Evolutionary conservation across 2,329 filamentous ascomycete species (phyloP), one percentile per base, ranked within the genome.

Genomic region (Coniochaeta pulveracea): DNA sequence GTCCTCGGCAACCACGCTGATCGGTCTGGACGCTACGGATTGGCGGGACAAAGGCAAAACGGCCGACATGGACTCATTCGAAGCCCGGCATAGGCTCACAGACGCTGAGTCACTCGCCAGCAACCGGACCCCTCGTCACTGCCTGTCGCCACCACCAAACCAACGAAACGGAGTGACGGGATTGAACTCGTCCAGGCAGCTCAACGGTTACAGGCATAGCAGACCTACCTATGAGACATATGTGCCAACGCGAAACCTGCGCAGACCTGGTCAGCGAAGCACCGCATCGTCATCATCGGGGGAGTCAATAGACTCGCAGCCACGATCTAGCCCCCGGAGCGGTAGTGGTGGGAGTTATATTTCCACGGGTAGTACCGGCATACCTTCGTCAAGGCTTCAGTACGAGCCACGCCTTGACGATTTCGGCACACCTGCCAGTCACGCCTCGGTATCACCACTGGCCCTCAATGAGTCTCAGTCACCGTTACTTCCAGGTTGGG

Each of bases 201-300:
- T 54, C 11, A 47, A 52, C 29, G 43, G 45, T 11, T 38, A 45
- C 10, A 34, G 39, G 10, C 37, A 40, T 4, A 18, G 22, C 17
- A 38, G 29, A 24, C 32, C 36, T 3, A 33, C 28, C 29, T 39
- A 34, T 37, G 41, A 40, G 15, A 41, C 38, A 6, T 47, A 47
- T 24, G 10, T 42, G n/a, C 42, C 44, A 6, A 35, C 44, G 19
- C 26, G 28, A 17, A 16, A 29, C 19, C 39, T 37, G 24, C 41
- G 35, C 11, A 41, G 38, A 24, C 39, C 38, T 14, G 41, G 37
- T 29, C 37, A 43, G 33, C 43, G 31, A 12, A 42, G 36, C 40
- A 44, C 45, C 9, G 43, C 25, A 4, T 45, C 45, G 14, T 48
- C 47, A 5, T 46, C 41, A 4, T 41, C 40, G 3, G 45, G 43